Base-by-base conservation (phyloP, 2,329 filamentous ascomycete species). In the Thielaviopsis ethacetica region DNA sequence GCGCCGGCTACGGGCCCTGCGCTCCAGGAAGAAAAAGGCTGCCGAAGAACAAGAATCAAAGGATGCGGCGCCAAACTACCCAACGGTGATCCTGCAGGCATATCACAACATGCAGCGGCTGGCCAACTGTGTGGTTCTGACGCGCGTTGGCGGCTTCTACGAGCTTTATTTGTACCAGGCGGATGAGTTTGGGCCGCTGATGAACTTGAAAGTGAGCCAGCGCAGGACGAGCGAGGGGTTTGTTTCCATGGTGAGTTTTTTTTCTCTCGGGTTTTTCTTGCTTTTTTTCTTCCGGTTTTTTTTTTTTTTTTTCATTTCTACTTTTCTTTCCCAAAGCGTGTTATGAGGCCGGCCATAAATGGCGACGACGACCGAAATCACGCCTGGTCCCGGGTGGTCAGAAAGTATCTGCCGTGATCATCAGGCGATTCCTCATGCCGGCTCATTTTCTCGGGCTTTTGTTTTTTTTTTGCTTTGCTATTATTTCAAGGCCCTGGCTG, bases 131-230 rank as follows among this genome's bases (percentile, higher is more conserved):
- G 86, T 98, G 47, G 71, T 98, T 7, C 73, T 98, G 61, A 98
- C 93, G 3, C 82, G 91, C 59, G 90, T 98, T 27, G 93, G 93
- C 59, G 85, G 91, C 62, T 98, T 98, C 72, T 98, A 97, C 71
- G 93, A 98, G 79, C 75, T 98, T 61, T 98, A 98, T 72, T 94
- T 97, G 70, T 86, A 95, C 66, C 91, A 98, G 69, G 93, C 94
- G 12, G 87, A 95, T 61, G 84, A 95, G 67, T 86, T 86, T 69
- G 91, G 86, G 1, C 87, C 90, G 1, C 75, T 95, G 52, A 76
- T 98, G 63, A 93, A 90, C 66, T 73, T 98, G 67, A 97, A 96
- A 70, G 83, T 95, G 58, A 84, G 86, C 2, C 80, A 80, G 59
- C 93, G 88, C 69, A 90, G 83, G 70, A 89, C 86, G n/a, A 86